phyloP scores from a whole-genome alignment of 108 stramenopile species.

The Conticribra guillardii region DNA sequence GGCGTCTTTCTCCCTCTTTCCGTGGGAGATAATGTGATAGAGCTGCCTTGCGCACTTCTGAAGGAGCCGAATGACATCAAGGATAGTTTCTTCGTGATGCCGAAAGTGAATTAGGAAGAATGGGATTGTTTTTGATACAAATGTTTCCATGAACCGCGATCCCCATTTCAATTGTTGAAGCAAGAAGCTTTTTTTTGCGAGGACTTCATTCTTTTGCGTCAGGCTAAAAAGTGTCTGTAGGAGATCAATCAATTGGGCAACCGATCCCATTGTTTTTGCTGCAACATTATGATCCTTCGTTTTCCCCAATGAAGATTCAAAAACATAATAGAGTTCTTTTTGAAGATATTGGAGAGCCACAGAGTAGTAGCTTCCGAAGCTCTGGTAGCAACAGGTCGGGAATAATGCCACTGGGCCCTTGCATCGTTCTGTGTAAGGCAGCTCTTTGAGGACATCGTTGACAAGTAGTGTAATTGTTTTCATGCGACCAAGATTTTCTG shows the following conservation, averaged over 20 bases:
- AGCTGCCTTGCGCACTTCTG: conserved; percentile 38
- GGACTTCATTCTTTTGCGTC: conserved; percentile 24
- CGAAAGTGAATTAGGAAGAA: conserved; percentile 50
- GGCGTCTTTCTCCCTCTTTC: conserved; percentile 54
- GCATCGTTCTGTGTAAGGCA: conserved; percentile 49
- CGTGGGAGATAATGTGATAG: conserved; percentile 46
- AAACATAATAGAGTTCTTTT: conserved; percentile 36
- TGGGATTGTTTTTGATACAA: conserved; percentile 50
- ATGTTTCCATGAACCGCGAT: conserved; percentile 48
- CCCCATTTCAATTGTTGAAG: conserved; percentile 52
- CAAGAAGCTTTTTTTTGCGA: conserved; percentile 48
- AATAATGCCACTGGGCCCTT: conserved; percentile 46
- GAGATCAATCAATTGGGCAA: conserved; percentile 27
- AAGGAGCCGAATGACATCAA: conserved; percentile 35
- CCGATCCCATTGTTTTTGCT: conserved; percentile 2
- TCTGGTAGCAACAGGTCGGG: conserved; percentile 46
- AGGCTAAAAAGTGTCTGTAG: conserved; percentile 31
- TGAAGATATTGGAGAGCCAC: conserved; percentile 21
- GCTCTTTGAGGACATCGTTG: conserved; percentile 42
- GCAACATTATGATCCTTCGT: conserved; percentile 38
- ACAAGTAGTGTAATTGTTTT: conserved; percentile 35
- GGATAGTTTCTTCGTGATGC: conserved; percentile 31
- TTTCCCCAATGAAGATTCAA: conserved; percentile 36
- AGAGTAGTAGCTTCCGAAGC: conserved; percentile 42
- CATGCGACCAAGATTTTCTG: conserved; percentile 31